Evolutionary conservation across 805 yeast species (phyloP), one percentile per base, ranked within the genome.

Genomic region (Metschnikowia drakensbergensis): DNA sequence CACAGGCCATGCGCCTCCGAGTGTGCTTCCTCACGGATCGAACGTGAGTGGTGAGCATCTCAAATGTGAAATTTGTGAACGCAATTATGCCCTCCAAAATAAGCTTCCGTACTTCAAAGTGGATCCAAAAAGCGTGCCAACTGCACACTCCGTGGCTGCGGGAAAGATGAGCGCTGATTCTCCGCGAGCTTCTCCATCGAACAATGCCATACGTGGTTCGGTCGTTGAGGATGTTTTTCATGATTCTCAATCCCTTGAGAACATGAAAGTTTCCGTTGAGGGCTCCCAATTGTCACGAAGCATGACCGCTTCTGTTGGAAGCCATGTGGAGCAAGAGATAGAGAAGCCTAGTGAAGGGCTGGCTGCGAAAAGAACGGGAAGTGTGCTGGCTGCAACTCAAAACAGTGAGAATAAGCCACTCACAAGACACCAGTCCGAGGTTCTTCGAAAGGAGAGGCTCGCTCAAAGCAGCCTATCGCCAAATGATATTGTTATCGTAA

Each of bases 201-300:
- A 40, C 3, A 37, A 37, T 26, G 9, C 7, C 9, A 32, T 23
- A 9, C 43, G 43, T 2, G 35, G 11, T 5, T 10, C 36, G 9
- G 38, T 32, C 6, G 37, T 42, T 13, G 45, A 42, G 27, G 45
- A 42, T 42, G 45, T 42, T 17, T 42, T 42, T n/a, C 32, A 42
- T 31, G 31, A 42, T 34, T 5, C 36, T 3, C 30, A 26, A 8
- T 33, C 45, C 3, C 36, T 40, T 5, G 36, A 7, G n/a, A 30
- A 40, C n/a, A 25, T 30, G 30, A 40, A 2, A 17, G 17, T 17
- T 17, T 17, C 17, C 1, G 17, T 17, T 17, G 17, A 17, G 17
- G 17, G 17, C 17, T 17, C 17, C 17, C 17, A 17, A 17, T 17
- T 17, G 17, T 17, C 17, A 17, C 17, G 17, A 17, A 17, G 17